Percentiles rank a stretch among this genome's conserved stretches.
phyloP scores from a whole-genome alignment of 495 filamentous ascomycete genomes.

The Neurospora discreta region DNA sequence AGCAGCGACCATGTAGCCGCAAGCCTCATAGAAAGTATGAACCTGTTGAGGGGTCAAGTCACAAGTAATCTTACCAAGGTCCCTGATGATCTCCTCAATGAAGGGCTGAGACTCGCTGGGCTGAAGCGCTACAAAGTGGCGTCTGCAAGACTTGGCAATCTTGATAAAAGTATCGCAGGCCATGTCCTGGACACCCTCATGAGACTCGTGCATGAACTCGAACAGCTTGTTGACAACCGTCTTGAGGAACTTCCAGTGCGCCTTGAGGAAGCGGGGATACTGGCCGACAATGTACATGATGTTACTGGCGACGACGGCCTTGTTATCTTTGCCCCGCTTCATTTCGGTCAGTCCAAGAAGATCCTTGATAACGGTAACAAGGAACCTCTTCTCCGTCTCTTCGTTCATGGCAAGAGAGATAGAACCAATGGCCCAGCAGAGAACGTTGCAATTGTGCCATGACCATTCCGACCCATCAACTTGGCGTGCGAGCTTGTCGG shows the following conservation, averaged over 20 bases:
- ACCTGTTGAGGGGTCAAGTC: conserved; percentile 94
- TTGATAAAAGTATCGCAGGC: conserved; percentile 99
- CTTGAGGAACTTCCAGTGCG: conserved; percentile 99
- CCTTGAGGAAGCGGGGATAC: conserved; percentile 95
- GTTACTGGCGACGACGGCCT: conserved; percentile 96
- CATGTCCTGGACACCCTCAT: conserved; percentile 99
- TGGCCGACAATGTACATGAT: conserved; percentile 99
- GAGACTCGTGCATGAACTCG: conserved; percentile 99
- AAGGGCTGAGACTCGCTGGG: conserved; percentile 92
- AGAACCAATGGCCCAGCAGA: conserved; percentile 98
- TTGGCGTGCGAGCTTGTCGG: conserved; percentile 88
- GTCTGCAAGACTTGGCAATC: conserved; percentile 94
- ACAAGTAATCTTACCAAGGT: conserved; percentile 85
- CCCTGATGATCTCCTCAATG: conserved; percentile 96
- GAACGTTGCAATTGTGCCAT: conserved; percentile 97
- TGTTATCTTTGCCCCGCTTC: conserved; percentile 99
- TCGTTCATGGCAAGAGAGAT: conserved; percentile 99
- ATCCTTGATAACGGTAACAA: conserved; percentile 98
- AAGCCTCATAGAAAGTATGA: conserved; percentile 98
- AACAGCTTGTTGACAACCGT: conserved; percentile 99
- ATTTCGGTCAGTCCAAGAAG: conserved; percentile 96
- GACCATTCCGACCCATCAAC: conserved; percentile 96
- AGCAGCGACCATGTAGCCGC: conserved; percentile 97
- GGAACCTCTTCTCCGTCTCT: conserved; percentile 95
- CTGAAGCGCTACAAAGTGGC: conserved; percentile 93